Evolutionary conservation across 1,139 yeast species (phyloP).

Genomic region (Pichia terricola): DNA sequence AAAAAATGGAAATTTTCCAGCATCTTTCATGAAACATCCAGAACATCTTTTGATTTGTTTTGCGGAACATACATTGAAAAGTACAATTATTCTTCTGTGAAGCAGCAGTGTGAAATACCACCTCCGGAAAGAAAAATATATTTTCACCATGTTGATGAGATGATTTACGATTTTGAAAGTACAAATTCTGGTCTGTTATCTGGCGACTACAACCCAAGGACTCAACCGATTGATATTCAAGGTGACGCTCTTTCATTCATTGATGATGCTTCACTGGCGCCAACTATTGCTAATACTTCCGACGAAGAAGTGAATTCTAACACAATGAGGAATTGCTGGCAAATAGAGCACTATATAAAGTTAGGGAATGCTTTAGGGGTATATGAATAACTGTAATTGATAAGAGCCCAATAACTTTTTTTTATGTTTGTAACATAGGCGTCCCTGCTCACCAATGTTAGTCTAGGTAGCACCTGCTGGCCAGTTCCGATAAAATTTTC

Average conservation of each 20-base stretch:
- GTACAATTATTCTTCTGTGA: slow-evolving; percentile 4
- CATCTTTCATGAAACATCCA: slow-evolving; percentile 1
- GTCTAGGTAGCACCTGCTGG: too few species aligned
- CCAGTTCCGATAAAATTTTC: too few species aligned
- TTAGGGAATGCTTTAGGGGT: neutral
- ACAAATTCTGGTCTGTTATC: slow-evolving; percentile 9
- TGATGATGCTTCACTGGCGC: neutral
- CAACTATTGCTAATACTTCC: neutral
- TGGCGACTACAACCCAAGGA: slow-evolving; percentile 4
- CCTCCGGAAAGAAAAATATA: neutral
- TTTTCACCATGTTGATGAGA: neutral
- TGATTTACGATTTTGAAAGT: slow-evolving; percentile 4
- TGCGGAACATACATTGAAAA: slow-evolving; percentile 1
- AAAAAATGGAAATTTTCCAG: slow-evolving; percentile 1
- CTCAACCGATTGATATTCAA: neutral
- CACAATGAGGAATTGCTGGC: slow-evolving; percentile 5
- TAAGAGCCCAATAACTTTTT: too few species aligned
- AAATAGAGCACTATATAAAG: slow-evolving; percentile 1
- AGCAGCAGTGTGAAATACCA: too few species aligned
- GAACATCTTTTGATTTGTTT: slow-evolving; percentile 1
- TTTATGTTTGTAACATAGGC: too few species aligned
- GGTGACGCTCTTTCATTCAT: neutral
- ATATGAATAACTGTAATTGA: too few species aligned
- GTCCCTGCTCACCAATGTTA: too few species aligned
- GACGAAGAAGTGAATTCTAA: slow-evolving; percentile 1